Evolutionary conservation across 2,329 filamentous ascomycete genomes (phyloP), one percentile per base, ranked within the genome.

Genomic region (Balansia obtecta): DNA sequence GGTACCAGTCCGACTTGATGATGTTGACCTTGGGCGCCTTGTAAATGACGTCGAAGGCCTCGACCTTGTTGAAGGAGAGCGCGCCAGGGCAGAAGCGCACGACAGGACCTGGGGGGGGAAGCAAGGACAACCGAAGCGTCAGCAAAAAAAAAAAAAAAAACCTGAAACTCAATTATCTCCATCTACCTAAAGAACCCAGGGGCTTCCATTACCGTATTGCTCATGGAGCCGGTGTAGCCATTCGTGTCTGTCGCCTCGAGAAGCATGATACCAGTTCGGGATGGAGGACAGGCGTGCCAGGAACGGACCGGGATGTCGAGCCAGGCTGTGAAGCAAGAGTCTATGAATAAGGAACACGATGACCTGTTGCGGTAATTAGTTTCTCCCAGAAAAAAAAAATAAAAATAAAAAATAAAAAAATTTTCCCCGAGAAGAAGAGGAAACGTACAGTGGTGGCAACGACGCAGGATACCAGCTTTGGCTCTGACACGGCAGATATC

Each of bases 1-100:
- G 56, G 40, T 60, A 60, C 45, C 56, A 59, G 9, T 54, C 53
- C 2, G 55, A 45, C 37, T 59, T 60, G 41, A 50, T 45, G 6
- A 59, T 50, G 44, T 59, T 57, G 18, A 55, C 53, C 34, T 57
- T 58, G 44, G 52, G 49, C 42, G 41, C 13, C 22, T 51, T 57
- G 52, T 54, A 60, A 16, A 60, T 58, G 13, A 46, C 37, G 16
- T 50, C 50, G 10, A 55, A 48, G 7, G 56, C 58, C 2, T 46
- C 49, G 1, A 56, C 48, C 11, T 56, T 60, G 46, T 57, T 58
- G 44, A 60, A 37, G 15, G 55, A 34, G 22, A 59, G 48, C 15
- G 54, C 52, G 39, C 58, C 50, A 12, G 56, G 57, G 6, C 53
- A 45, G 22, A 55, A 53, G 13, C 57, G 56, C 32, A 59, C 54